Conservation (phyloP, 192 early-diverging fungal genomes). For the Phycomyces blakesleeanus region DNA sequence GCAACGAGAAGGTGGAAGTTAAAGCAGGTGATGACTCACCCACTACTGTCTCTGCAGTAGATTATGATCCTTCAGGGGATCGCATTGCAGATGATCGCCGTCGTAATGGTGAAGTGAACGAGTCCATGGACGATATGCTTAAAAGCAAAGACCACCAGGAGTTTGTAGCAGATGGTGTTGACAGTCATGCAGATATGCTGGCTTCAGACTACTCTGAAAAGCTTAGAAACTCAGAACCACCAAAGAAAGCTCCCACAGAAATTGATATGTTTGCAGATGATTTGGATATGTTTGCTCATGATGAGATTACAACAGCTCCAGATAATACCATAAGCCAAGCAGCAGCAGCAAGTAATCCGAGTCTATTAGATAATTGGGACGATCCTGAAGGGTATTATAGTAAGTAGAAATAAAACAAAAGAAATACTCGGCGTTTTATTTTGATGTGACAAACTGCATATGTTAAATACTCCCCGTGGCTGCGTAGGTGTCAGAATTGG, state of each 20-base stretch:
- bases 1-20: conserved; percentile 26
- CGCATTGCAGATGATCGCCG: conserved; percentile 65
- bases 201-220: conserved; percentile 63
- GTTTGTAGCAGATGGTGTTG: conserved; percentile 26
- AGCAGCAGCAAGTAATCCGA: conserved; percentile 44
- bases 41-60: conserved; percentile 56
- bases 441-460: neutral
- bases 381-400: conserved; percentile 98
- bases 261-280: conserved; percentile 73
- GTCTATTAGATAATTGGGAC: conserved; percentile 88
- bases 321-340: conserved; percentile 41
- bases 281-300: conserved; percentile 66
- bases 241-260: conserved; percentile 27
- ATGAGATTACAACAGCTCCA: conserved; percentile 27
- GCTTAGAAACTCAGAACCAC: conserved; percentile 8
- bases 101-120: conserved; percentile 42
- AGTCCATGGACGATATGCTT: conserved; percentile 42
- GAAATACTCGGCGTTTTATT: too few species aligned
- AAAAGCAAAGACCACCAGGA: conserved; percentile 49
- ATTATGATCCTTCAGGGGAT: conserved; percentile 81
- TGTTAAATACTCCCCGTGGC: neutral
- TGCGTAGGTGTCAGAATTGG: conserved; percentile 67
- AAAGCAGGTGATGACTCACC: conserved; percentile 30
- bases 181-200: conserved; percentile 49
- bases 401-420: conserved; percentile 35